Percentiles rank a stretch among this genome's conserved stretches.
phyloP scores from a whole-genome alignment of 2,329 filamentous ascomycete species.

The Hypoxylon sp. region DNA sequence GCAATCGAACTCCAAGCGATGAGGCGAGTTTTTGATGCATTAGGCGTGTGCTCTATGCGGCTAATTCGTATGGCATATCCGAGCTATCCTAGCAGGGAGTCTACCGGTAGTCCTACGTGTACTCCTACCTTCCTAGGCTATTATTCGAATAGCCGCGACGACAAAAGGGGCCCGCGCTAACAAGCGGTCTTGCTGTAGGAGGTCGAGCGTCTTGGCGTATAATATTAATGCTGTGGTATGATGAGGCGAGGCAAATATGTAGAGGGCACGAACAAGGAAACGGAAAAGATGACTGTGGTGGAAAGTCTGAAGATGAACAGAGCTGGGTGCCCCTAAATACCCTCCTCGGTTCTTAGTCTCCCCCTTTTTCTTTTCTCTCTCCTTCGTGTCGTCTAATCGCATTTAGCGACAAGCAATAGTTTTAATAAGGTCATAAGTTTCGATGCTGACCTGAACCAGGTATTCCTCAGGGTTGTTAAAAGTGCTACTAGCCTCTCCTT shows the following conservation, averaged over 20 bases:
- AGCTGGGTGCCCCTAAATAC: no score
- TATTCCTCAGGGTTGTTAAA: no score
- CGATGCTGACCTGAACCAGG: background rate
- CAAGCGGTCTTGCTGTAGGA: background rate
- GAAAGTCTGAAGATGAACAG: no score
- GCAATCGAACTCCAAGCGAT: conserved; percentile 6
- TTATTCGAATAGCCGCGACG: conserved; percentile 36
- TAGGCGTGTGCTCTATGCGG: conserved; percentile 33
- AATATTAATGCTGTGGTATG: background rate
- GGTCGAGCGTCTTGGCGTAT: background rate
- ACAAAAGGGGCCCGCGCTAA: conserved; percentile 8
- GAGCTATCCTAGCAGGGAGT: conserved; percentile 5
- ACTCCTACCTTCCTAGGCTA: conserved; percentile 37
- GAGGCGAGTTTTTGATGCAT: conserved; percentile 20
- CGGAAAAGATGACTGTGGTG: no score
- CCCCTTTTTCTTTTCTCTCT: no score
- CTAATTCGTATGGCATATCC: conserved; percentile 34
- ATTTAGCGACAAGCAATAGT: background rate
- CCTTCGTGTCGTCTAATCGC: no score
- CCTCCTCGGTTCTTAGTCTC: no score
- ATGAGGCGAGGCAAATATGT: no score
- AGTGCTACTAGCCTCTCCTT: no score
- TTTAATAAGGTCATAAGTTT: background rate
- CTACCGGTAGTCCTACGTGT: conserved; percentile 15
- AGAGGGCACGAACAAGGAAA: no score